phyloP scores from a whole-genome alignment of 257 asterid species.

The Petunia secreta region DNA sequence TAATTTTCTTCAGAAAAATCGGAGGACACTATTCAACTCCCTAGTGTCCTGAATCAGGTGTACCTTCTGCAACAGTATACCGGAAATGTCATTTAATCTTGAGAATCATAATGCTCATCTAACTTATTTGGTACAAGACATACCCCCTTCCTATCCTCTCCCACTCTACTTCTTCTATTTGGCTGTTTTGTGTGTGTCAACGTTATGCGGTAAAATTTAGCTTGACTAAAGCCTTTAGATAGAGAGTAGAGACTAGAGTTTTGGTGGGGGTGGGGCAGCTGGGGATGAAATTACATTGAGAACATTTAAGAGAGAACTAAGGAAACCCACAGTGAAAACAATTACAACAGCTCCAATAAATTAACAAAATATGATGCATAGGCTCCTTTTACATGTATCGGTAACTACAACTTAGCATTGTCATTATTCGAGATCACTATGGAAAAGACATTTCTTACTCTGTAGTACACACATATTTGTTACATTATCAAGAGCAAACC shows the following conservation, averaged over 20 bases:
- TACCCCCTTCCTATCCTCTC: no score
- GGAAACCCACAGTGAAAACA: not conserved
- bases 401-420: not conserved
- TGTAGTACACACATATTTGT: not conserved
- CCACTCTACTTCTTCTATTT: no score
- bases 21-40: no score
- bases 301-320: not conserved
- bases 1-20: no score
- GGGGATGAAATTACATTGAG: not conserved
- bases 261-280: not conserved
- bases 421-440: not conserved
- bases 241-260: no score
- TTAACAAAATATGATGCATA: not conserved
- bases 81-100: no score
- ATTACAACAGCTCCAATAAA: not conserved
- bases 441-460: not conserved
- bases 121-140: no score
- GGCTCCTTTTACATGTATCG: not conserved
- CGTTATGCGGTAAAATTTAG: no score
- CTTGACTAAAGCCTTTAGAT: not conserved
- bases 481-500: not conserved
- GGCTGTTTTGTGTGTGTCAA: no score
- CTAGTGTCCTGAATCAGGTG: no score
- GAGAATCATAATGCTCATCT: no score
- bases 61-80: no score